Base-by-base conservation (phyloP, 2,329 filamentous ascomycete species). In the Fusarium sulawesiense region DNA sequence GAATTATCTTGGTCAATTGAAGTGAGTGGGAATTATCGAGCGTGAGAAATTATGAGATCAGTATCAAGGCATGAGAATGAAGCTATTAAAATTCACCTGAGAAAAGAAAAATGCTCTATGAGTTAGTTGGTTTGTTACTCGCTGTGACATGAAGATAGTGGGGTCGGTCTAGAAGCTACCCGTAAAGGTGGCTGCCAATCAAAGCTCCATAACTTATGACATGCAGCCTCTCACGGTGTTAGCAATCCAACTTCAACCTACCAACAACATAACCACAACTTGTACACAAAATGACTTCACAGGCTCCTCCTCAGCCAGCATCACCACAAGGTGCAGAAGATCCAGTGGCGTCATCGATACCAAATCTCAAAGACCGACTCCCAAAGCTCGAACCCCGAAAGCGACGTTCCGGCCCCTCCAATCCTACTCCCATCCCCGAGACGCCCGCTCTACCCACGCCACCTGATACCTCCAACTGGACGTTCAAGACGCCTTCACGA, bases 361-460 rank as follows among this genome's bases (percentile, higher is more conserved):
- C 78, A 29, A 77, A 74, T 44, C 76, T 81, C 29, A 87, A 84
- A 75, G 81, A 87, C 74, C 85, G 83, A 65, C 85, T 93, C 44
- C 91, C 91, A 32, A 92, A 89, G 76, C 84, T 93, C 65, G 86
- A 91, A 75, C 89, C 91, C 30, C 87, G 91, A 63, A 85, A 85
- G 64, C 85, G 87, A 64, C 84, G 86, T 64, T 77, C 82, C 64
- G 78, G 82, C 66, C 80, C 84, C 29, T 77, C 85, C 46, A 91
- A 88, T 74, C 82, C 84, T 29, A 81, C 83, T 27, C 91, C 93
- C 66, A 84, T 92, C 47, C 94, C 94, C 64, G 85, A 87, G 72
- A 97, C 94, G 29, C 94, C 94, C 49, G 78, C 85, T 41, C 86
- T 98, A 11, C 89, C 93, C 34, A 79, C 88, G 48, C 90, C 91